Base-by-base conservation (phyloP, 1,284 basidiomycete genomes). In the Leucoagaricus sp. region DNA sequence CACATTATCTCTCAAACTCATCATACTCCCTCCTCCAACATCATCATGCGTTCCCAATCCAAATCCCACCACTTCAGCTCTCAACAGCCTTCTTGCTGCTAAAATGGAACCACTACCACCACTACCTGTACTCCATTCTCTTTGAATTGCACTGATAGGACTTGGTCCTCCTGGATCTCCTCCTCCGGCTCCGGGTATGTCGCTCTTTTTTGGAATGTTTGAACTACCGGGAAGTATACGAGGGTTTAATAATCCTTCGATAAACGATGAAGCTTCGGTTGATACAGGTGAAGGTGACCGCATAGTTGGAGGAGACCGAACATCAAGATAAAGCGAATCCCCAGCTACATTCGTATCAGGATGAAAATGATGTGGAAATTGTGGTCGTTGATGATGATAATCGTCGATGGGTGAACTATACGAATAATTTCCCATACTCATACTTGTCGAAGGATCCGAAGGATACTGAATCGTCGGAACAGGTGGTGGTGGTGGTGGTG, bases 1-100 rank as follows among this genome's bases (percentile, higher is more conserved):
- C 26, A 61, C 54, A 47, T 61, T 45, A 52, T 61, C 60, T 31
- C 60, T 53, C 48, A 61, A 54, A 51, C 60, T 61, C 51, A 49
- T 53, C 29, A 49, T 51, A 42, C 58, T 58, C 2, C 54, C 49
- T 17, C 53, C 54, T 0, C 38, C 41, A 15, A 31, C 49, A 15
- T 51, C 49, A 21, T 8, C 21, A 40, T 40, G 13, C 31, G 13
- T 40, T n/a, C 9, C 40, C 8, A 17, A 13, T 49, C 44, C 49
- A 55, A 19, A 55, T n/a, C n/a, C 33, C 4, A 31, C 46, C 15
- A 25, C 23, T 13, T 19, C 44, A 13, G 28, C n/a, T 17, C 8
- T 15, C 29, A 48, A n/a, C 4, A 15, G 36, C 4, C 15, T 10
- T 15, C 31, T 13, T 33, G 36, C 8, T 23, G 40, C 40, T 7